Evolutionary conservation across 129 eudicot species (phyloP).

Genomic region (Heracleum sosnowskyi): DNA sequence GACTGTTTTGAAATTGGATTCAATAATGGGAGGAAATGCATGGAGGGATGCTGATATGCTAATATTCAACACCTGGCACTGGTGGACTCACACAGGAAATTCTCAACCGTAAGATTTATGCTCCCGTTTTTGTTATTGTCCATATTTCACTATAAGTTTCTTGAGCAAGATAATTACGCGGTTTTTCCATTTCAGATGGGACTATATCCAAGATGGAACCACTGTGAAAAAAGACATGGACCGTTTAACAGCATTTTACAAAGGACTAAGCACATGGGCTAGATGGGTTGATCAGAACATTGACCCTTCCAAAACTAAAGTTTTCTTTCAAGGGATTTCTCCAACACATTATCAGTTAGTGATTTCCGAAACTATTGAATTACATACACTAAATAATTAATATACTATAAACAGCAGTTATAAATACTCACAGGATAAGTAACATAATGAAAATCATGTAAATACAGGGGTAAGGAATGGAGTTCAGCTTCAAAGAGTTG

Average conservation of each 20-base stretch:
- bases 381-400: not conserved
- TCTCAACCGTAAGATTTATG: slow-evolving; percentile 5
- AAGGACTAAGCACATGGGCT: slow-evolving; percentile 78
- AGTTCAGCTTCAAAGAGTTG: slow-evolving; percentile 26
- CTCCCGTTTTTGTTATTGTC: not conserved
- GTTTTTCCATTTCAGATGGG: slow-evolving; percentile 47
- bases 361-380: not conserved
- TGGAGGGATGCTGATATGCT: slow-evolving; percentile 53
- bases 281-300: slow-evolving; percentile 69
- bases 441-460: not conserved
- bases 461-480: slow-evolving; percentile 47
- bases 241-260: slow-evolving; percentile 59
- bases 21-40: slow-evolving; percentile 25
- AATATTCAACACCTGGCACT: slow-evolving; percentile 49
- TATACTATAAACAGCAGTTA: not conserved
- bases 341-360: slow-evolving; percentile 68
- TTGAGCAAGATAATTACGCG: not conserved
- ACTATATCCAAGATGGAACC: slow-evolving; percentile 67
- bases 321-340: slow-evolving; percentile 75
- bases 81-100: slow-evolving; percentile 72
- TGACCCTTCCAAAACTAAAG: slow-evolving; percentile 57
- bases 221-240: slow-evolving; percentile 55
- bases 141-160: not conserved
- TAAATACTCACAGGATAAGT: not conserved
- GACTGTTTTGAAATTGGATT: slow-evolving; percentile 31